Percentiles rank a stretch among this genome's conserved stretches.
Conservation (phyloP, 352 stramenopile species). For the Bremia lactucae region DNA sequence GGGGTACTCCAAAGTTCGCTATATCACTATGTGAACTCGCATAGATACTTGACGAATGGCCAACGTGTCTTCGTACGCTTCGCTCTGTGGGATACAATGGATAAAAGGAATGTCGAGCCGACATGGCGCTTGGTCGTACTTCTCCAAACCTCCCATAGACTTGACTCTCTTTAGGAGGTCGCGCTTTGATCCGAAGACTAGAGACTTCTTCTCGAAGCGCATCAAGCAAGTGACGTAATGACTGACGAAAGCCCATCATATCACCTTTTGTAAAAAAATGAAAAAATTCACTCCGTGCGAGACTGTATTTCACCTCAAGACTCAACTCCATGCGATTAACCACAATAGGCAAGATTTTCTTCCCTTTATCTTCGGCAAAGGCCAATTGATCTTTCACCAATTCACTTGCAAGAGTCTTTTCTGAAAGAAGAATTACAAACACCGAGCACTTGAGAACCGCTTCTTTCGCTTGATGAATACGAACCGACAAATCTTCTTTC, state of each 20-base stretch:
- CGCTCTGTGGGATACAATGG: constrained; percentile 10
- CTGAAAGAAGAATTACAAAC: constrained; percentile 62
- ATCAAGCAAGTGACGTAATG: constrained; percentile 41
- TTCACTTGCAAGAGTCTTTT: constrained; percentile 63
- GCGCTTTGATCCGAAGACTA: constrained; percentile 33
- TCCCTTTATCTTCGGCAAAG: constrained; percentile 79
- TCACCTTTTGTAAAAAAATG: constrained; percentile 74
- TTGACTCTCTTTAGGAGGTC: constrained; percentile 3
- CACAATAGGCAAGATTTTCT: constrained; percentile 66
- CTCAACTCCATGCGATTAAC: constrained; percentile 54
- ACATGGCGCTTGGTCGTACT: constrained; percentile 29
- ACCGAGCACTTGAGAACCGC: constrained; percentile 74
- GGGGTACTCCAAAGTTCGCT: constrained; percentile 26
- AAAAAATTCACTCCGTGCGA: constrained; percentile 67
- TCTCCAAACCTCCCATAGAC: constrained; percentile 27
- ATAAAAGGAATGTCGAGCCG: constrained; percentile 10
- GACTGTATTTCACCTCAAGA: constrained; percentile 72
- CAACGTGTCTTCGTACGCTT: constrained; percentile 13
- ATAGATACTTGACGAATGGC: constrained; percentile 20
- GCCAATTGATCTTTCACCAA: constrained; percentile 69
- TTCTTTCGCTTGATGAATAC: constrained; percentile 74
- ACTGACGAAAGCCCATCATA: constrained; percentile 67
- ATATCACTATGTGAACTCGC: constrained; percentile 22
- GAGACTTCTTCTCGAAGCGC: constrained; percentile 58
- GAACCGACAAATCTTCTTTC: constrained; percentile 49